These are phyloP conservation scores for Tephrocybe sp. DNA, from an alignment of 768 basidiomycete genomes.

Conservation along the genomic window DNA sequence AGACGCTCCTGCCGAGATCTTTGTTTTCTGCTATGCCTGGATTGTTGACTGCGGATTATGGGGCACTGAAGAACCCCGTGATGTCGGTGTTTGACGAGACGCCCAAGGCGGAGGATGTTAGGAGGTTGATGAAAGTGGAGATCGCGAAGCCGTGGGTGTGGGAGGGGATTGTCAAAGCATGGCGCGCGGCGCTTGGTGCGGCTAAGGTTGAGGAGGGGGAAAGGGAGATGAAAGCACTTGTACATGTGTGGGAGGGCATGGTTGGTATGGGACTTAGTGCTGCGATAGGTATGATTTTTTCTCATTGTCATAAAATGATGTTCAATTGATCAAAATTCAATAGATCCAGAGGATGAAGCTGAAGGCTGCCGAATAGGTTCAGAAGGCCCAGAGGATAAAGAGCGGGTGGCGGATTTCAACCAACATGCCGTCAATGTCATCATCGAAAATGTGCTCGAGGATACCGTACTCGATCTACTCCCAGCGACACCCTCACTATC, in stretches of 20 bases:
- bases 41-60: conserved; percentile 52
- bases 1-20: conserved; percentile 46
- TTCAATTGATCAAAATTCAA: not conserved
- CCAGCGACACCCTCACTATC: conserved; percentile 15
- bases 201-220: conserved; percentile 6
- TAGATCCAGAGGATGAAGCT: conserved; percentile 41
- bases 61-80: conserved; percentile 43
- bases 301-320: not conserved
- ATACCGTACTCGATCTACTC: conserved; percentile 40
- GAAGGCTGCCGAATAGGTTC: conserved; percentile 33
- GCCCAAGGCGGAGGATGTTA: conserved; percentile 50
- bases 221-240: conserved; percentile 13
- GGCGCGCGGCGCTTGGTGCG: conserved; percentile 13
- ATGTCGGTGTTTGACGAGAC: conserved; percentile 53
- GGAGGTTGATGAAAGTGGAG: conserved; percentile 57
- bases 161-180: conserved; percentile 19
- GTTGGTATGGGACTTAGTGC: conserved; percentile 45
- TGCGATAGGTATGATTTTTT: conserved; percentile 40
- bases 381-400: conserved; percentile 29
- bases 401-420: conserved; percentile 35
- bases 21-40: conserved; percentile 59
- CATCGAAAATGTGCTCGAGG: conserved; percentile 41
- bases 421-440: conserved; percentile 41
- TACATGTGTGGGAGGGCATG: conserved; percentile 59
- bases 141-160: conserved; percentile 44